These are phyloP conservation scores for Micromonas pusilla DNA, from an alignment of 139 green algal species.

Conservation along the genomic window DNA sequence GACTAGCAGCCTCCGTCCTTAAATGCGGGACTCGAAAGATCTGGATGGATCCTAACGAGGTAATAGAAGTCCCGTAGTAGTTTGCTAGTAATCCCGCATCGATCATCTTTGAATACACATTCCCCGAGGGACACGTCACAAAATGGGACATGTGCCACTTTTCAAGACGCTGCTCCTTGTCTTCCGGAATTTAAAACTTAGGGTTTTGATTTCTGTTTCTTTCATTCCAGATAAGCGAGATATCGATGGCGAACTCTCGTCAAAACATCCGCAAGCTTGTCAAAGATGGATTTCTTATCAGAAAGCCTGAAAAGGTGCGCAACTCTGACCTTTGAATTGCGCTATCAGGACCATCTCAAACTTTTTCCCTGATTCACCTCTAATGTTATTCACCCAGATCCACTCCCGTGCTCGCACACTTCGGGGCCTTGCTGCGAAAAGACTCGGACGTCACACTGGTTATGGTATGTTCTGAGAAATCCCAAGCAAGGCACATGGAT, in stretches of 20 bases:
- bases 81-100: too few species aligned
- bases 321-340: too few species aligned
- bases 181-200: too few species aligned
- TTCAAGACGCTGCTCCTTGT: too few species aligned
- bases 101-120: too few species aligned
- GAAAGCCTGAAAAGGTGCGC: constrained; percentile 73
- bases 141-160: too few species aligned
- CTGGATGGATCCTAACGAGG: constrained; percentile 99
- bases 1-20: constrained; percentile 89
- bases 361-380: neutral
- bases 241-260: constrained; percentile 34
- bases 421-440: constrained; percentile 80
- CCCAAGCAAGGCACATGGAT: neutral
- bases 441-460: constrained; percentile 94
- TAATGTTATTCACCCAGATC: constrained; percentile 49
- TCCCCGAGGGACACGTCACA: too few species aligned
- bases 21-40: constrained; percentile 89
- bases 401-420: constrained; percentile 88
- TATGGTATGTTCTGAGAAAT: constrained; percentile 87
- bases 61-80: too few species aligned
- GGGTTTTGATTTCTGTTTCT: neutral
- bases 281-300: constrained; percentile 98
- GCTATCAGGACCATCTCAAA: neutral
- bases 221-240: constrained; percentile 14
- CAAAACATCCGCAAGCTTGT: constrained; percentile 98